Base-by-base conservation (phyloP, 169 alveolate genomes). In the Plasmodium inui region DNA sequence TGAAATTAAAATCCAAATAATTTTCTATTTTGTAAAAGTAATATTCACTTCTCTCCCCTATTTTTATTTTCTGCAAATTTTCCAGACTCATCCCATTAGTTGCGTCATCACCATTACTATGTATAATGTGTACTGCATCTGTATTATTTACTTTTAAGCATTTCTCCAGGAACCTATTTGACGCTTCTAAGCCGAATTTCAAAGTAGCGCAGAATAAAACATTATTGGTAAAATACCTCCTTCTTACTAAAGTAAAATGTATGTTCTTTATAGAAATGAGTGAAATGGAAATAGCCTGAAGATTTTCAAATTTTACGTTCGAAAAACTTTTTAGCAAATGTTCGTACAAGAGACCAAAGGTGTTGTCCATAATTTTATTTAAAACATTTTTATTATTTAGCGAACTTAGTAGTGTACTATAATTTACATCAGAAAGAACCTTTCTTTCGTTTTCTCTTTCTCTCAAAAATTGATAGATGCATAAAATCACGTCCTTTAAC, bases 21-120 rank as follows among this genome's bases (percentile, higher is more conserved):
- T 86, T 86, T 86, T 86, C 93, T 39, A 86, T 86, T 86, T 86
- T 86, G 70, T 86, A 86, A 86, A 86, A 86, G 32, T 70, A 50
- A 86, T 78, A 74, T 74, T 86, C 80, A 5, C 57, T 86, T 73
- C 84, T 73, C 70, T 55, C 55, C 44, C 17, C 10, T 34, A 76
- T 37, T 28, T 50, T 86, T 86, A 12, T 28, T 34, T 86, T 79
- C 46, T 86, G 37, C 73, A 71, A 26, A 55, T 84, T 84, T 84
- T 71, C 81, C 71, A 71, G 32, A 76, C 22, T 74, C 28, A n/a
- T n/a, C 41, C 80, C 78, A n/a, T 74, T 86, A 55, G 39, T 14
- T 17, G 55, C 70, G 28, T 14, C 44, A 34, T 74, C 67, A 76
- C 32, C 41, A 53, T 67, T 37, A 76, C 67, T 53, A 19, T 57